phyloP scores from a whole-genome alignment of 108 stramenopile genomes.

The Cyclostephanos tholiformis region DNA sequence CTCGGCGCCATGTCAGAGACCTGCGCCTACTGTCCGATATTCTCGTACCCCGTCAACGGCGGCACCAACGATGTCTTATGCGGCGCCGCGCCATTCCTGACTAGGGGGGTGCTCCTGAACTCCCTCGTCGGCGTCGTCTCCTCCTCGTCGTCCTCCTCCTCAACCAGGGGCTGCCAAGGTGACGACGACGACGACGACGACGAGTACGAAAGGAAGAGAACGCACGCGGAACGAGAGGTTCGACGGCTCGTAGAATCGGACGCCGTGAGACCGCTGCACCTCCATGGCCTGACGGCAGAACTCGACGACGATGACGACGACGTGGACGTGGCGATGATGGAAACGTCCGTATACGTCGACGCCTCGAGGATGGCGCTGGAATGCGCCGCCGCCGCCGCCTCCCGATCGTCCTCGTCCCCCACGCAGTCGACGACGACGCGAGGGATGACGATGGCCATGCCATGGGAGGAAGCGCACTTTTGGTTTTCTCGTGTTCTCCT shows the following conservation, averaged over 20 bases:
- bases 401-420: background rate
- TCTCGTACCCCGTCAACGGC: background rate
- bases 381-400: conserved; percentile 3
- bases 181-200: no score
- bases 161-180: background rate
- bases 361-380: conserved; percentile 40
- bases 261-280: conserved; percentile 33
- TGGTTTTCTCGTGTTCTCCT: conserved; percentile 34
- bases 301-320: conserved; percentile 26
- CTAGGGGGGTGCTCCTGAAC: conserved; percentile 22
- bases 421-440: background rate
- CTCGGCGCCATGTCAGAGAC: conserved; percentile 30
- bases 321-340: conserved; percentile 50
- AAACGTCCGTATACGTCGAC: conserved; percentile 36
- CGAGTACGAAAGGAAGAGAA: background rate
- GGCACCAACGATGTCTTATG: background rate
- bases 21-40: conserved; percentile 50
- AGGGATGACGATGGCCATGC: background rate
- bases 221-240: conserved; percentile 24
- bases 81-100: conserved; percentile 37
- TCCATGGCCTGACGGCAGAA: conserved; percentile 40
- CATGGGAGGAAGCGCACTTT: background rate
- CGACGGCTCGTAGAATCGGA: conserved; percentile 17
- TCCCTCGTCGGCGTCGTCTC: conserved; percentile 7
- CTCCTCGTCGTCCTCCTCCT: conserved; percentile 4